Base-by-base conservation (phyloP, 2,329 filamentous ascomycete species). In the Didymella segeticola region DNA sequence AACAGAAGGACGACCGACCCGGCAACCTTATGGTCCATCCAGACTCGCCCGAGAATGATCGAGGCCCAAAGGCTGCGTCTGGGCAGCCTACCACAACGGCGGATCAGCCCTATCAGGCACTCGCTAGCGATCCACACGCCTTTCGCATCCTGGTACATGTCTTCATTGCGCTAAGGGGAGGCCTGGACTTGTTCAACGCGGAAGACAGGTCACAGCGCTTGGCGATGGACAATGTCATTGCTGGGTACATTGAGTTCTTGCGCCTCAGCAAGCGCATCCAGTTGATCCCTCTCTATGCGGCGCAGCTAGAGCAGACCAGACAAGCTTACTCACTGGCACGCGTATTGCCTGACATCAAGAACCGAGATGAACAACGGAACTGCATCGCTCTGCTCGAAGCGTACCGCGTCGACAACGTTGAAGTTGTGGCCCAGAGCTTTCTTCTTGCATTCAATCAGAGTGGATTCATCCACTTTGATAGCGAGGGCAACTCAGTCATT, bases 271-370 rank as follows among this genome's bases (percentile, higher is more conserved):
- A 86, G 27, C 85, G 95, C 48, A 86, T 89, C 54, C 88, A 93
- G 58, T 78, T 95, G 34, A 89, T 96, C 49, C 93, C 95, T 0
- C 79, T 96, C 1, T 99, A 99, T 73, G 93, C 90, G 58, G 91
- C 91, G 8, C 88, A 91, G 64, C 80, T 99, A 11, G 81, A 85
- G 9, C 77, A 81, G 6, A 79, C 85, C 11, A 83, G 88, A 58
- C 82, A 83, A 57, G 87, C 91, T 62, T 83, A 86, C 48, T 87
- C 88, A 14, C 81, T 99, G 42, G 90, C 88, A 52, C 84, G 86
- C 46, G 89, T 96, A 50, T 78, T 97, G 49, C 88, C 92, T 43
- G 85, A 90, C 38, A 83, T 97, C 48, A 82, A 83, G 23, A 84
- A 89, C 36, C 75, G 80, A 7, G 79, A 84, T 7, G 85, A 89